Conservation (phyloP, 176 grass and related monocot species). For the Dactylis glomerata region DNA sequence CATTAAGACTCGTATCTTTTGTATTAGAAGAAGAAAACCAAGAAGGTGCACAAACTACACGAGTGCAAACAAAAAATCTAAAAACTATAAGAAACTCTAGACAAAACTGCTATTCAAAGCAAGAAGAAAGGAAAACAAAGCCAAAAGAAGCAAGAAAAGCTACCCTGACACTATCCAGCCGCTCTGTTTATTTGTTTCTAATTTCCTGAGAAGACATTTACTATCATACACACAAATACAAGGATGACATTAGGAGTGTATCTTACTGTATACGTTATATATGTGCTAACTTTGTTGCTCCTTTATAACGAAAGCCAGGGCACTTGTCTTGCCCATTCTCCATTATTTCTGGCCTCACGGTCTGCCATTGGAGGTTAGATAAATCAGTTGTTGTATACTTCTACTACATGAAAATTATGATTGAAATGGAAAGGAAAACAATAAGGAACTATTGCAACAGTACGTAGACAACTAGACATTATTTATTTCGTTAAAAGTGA, state of each 20-base stretch:
- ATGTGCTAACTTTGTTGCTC: too few relatives aligned
- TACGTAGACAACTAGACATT: background rate
- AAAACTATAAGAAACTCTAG: background rate
- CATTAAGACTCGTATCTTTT: background rate
- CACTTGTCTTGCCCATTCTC: background rate
- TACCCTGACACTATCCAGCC: background rate
- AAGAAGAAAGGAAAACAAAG: background rate
- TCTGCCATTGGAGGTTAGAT: background rate
- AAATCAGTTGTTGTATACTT: background rate
- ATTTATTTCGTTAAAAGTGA: background rate
- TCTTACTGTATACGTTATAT: conserved; percentile 13
- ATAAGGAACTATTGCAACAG: background rate
- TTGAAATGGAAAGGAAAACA: background rate
- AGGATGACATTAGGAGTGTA: background rate
- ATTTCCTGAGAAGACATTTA: background rate
- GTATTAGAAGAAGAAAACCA: background rate
- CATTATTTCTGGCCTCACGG: background rate
- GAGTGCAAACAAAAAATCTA: background rate
- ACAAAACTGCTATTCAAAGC: background rate
- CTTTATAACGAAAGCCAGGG: background rate
- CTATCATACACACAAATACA: background rate
- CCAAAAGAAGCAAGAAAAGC: background rate
- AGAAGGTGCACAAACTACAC: background rate
- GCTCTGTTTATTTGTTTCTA: background rate
- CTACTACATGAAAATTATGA: background rate